These are phyloP conservation scores for Rhodomyrtus psidioides DNA, from an alignment of 441 rosid species.

Conservation along the genomic window DNA sequence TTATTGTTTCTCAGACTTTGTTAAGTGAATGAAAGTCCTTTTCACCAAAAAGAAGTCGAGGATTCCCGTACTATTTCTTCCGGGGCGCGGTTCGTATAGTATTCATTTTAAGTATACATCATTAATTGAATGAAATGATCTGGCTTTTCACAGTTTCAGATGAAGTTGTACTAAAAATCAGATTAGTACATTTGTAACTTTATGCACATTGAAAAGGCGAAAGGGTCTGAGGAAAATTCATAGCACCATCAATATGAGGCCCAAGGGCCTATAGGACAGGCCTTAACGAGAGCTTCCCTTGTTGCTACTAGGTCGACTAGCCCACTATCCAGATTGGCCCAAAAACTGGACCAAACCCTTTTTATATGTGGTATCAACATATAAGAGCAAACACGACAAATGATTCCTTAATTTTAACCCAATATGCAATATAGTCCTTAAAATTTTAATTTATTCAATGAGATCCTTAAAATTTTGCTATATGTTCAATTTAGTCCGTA, in stretches of 20 bases:
- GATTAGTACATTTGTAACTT: not conserved
- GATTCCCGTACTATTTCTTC: not conserved
- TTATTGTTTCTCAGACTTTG: too few species aligned
- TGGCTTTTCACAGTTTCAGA: not conserved
- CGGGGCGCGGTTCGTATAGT: not conserved
- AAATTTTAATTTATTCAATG: too few species aligned
- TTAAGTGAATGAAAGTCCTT: too few species aligned
- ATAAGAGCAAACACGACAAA: too few species aligned
- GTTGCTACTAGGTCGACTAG: not conserved
- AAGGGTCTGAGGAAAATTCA: not conserved
- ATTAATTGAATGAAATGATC: not conserved
- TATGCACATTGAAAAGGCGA: not conserved
- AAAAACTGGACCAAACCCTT: too few species aligned
- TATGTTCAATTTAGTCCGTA: too few species aligned
- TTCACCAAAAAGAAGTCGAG: not conserved
- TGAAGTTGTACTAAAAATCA: not conserved
- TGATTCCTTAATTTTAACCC: too few species aligned
- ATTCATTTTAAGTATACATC: not conserved
- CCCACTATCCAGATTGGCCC: not conserved
- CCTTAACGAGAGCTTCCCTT: not conserved
- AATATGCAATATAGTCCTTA: too few species aligned
- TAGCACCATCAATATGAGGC: not conserved
- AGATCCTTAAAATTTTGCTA: too few species aligned
- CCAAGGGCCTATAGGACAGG: not conserved
- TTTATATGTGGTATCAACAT: not conserved